phyloP scores from a whole-genome alignment of 1,284 basidiomycete genomes.

The Microbotryum violaceum region DNA sequence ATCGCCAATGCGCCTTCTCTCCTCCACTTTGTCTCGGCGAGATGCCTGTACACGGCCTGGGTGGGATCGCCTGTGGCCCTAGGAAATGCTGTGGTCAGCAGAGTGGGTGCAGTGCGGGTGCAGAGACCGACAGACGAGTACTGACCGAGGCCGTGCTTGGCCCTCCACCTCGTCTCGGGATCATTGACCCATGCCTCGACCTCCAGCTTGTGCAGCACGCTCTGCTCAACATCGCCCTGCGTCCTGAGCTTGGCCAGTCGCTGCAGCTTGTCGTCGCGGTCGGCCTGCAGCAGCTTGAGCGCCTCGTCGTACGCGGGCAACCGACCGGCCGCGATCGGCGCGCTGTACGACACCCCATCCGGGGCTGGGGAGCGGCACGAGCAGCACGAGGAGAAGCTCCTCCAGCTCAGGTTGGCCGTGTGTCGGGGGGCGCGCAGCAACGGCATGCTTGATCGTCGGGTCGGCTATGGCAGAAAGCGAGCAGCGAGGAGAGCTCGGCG shows the following conservation, averaged over 20 bases:
- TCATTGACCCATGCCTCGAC: slow-evolving; percentile 66
- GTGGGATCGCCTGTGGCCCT: slow-evolving; percentile 41
- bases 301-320: slow-evolving; percentile 78
- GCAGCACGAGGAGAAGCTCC: too few relatives aligned
- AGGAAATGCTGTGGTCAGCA: neutral
- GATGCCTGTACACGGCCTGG: slow-evolving; percentile 62
- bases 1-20: slow-evolving; percentile 73
- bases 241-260: slow-evolving; percentile 45
- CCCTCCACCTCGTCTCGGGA: slow-evolving; percentile 67
- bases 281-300: slow-evolving; percentile 54
- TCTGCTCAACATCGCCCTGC: slow-evolving; percentile 9
- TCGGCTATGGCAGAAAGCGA: too few relatives aligned
- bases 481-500: too few relatives aligned
- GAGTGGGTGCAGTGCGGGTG: neutral
- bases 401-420: too few relatives aligned
- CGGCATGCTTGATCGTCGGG: too few relatives aligned
- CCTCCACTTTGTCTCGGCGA: slow-evolving; percentile 78
- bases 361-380: too few relatives aligned
- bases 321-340: slow-evolving; percentile 54
- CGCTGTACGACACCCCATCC: slow-evolving; percentile 2
- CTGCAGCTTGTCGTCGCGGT: slow-evolving; percentile 42
- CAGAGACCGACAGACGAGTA: slow-evolving; percentile 11
- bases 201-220: slow-evolving; percentile 50
- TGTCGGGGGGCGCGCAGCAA: too few relatives aligned
- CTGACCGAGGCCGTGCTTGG: slow-evolving; percentile 66